Percentiles rank a stretch among this genome's conserved stretches.
Conservation (phyloP, 2,329 filamentous ascomycete genomes). For the Emergomyces pasteurianus region DNA sequence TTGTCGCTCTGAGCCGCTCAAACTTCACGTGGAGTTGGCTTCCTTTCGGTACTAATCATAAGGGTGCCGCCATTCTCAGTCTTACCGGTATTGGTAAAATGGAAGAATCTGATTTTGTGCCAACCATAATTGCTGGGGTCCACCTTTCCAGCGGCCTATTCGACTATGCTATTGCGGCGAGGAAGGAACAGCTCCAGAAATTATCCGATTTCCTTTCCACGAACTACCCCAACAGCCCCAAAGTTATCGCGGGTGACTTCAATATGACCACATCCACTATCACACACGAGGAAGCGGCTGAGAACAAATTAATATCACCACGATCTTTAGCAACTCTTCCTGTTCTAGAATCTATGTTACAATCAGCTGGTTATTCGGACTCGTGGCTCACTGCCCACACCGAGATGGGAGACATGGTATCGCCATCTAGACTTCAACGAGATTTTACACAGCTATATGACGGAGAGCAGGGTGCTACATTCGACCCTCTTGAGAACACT, state of each 20-base stretch:
- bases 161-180: constrained; percentile 45
- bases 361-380: constrained; percentile 40
- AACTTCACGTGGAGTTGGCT: constrained; percentile 46
- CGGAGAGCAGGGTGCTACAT: constrained; percentile 54
- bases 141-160: constrained; percentile 52
- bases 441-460: constrained; percentile 32
- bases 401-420: constrained; percentile 32
- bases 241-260: constrained; percentile 52
- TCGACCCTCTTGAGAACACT: constrained; percentile 46
- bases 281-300: constrained; percentile 43
- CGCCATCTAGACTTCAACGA: constrained; percentile 16
- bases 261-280: constrained; percentile 50
- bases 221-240: constrained; percentile 35
- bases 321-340: constrained; percentile 35
- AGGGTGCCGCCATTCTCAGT: constrained; percentile 42
- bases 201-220: constrained; percentile 37
- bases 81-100: constrained; percentile 28
- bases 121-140: constrained; percentile 44
- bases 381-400: constrained; percentile 39
- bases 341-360: constrained; percentile 37
- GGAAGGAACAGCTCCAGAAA: constrained; percentile 44
- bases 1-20: constrained; percentile 47
- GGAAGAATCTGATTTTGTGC: constrained; percentile 17
- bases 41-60: constrained; percentile 44
- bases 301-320: constrained; percentile 42